Conservation (phyloP, 441 rosid species). For the Pelargonium fulgidum region DNA sequence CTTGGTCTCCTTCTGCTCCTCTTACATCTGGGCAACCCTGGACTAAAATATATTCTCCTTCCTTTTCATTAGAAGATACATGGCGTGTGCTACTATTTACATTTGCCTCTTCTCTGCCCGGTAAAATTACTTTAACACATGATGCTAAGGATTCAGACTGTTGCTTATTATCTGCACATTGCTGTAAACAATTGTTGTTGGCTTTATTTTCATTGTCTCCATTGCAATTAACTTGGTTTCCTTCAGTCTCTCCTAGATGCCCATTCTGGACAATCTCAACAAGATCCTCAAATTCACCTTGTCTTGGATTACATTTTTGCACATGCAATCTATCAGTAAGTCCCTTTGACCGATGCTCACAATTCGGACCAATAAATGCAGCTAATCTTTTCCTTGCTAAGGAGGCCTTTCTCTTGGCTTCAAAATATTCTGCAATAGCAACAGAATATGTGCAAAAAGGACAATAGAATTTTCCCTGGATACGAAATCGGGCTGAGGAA, state of each 20-base stretch:
- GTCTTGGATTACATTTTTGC: conserved; percentile 21
- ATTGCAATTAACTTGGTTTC: conserved; percentile 14
- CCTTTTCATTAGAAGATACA: conserved; percentile 19
- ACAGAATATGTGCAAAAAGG: conserved; percentile 51
- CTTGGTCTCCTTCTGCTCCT: conserved; percentile 21
- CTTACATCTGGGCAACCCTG: conserved; percentile 9
- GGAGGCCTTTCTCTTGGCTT: conserved; percentile 34
- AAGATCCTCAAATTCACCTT: conserved; percentile 14
- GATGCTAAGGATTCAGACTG: conserved; percentile 22
- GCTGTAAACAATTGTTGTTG: conserved; percentile 14
- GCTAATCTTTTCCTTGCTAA: conserved; percentile 34
- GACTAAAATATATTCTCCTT: conserved; percentile 19
- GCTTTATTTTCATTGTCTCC: conserved; percentile 11
- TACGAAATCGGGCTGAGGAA: conserved; percentile 31
- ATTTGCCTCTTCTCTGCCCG: conserved; percentile 20
- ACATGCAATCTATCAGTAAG: conserved; percentile 15
- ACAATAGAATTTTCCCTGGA: conserved; percentile 38
- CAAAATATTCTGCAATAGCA: conserved; percentile 37
- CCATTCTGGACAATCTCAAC: conserved; percentile 19
- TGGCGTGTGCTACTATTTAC: background rate
- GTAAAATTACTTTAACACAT: conserved; percentile 13
- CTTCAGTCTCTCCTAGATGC: conserved; percentile 16
- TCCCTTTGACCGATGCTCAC: conserved; percentile 17
- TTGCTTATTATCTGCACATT: conserved; percentile 15
- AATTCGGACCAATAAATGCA: conserved; percentile 24